Conservation (phyloP, 768 basidiomycete genomes). For the Strobilomyces confusus region DNA sequence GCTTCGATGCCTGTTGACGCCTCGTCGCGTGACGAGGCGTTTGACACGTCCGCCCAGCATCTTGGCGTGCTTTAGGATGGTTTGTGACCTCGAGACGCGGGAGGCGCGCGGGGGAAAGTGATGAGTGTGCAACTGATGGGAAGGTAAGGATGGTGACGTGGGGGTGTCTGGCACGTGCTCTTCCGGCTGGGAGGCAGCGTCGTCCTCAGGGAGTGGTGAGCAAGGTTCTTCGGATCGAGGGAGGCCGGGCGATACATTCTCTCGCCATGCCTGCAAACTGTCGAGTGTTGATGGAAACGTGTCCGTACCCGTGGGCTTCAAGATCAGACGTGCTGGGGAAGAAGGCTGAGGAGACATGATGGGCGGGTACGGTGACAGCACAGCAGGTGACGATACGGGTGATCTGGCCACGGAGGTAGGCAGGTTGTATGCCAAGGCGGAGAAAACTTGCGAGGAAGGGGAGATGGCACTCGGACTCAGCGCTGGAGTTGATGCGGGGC, state of each 20-base stretch:
- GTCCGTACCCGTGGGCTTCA: constrained; percentile 29
- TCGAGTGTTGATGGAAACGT: constrained; percentile 31
- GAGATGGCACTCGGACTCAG: constrained; percentile 20
- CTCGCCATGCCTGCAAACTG: constrained; percentile 28
- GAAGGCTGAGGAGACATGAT: constrained; percentile 14
- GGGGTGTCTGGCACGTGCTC: constrained; percentile 8
- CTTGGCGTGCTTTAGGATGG: constrained; percentile 26
- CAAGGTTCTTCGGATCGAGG: constrained; percentile 17
- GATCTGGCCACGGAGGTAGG: constrained; percentile 15
- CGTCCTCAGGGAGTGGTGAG: constrained; percentile 14
- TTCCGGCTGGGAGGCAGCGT: not conserved
- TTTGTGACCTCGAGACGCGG: constrained; percentile 12
- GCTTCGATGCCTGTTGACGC: constrained; percentile 6
- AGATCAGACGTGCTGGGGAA: constrained; percentile 14
- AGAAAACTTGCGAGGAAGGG: constrained; percentile 19
- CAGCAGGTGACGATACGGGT: constrained; percentile 14
- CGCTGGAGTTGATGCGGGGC: constrained; percentile 23
- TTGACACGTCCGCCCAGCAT: constrained; percentile 28
- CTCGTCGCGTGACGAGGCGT: constrained; percentile 20
- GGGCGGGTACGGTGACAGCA: constrained; percentile 6
- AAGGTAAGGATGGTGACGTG: constrained; percentile 2
- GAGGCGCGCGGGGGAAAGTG: not conserved
- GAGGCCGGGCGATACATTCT: constrained; percentile 16
- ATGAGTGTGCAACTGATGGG: constrained; percentile 6
- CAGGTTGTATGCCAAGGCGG: constrained; percentile 10